Base-by-base conservation (phyloP, 306 rosid species). In the Cicer arietinum region DNA sequence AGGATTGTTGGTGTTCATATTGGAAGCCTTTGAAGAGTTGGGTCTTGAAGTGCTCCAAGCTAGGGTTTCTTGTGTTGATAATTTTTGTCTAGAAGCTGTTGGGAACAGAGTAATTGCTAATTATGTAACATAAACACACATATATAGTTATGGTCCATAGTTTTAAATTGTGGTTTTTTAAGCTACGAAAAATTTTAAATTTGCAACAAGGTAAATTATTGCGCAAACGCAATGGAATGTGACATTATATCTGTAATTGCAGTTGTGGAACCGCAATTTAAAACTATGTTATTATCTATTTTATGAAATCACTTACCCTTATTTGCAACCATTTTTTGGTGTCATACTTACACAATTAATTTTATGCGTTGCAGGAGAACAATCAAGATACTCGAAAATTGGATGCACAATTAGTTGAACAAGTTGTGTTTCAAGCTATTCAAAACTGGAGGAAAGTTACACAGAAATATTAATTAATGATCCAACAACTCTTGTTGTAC, bases 21-120 rank as follows among this genome's bases (percentile, higher is more conserved):
- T 90, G 74, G 92, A 90, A 83, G 90, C 95, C 44, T 67, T 90
- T 69, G 90, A 84, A 81, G 86, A 83, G 73, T 76, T 90, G 20
- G 90, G 88, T 44, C 95, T 90, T 75, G 89, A 86, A 54, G 89
- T 90, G 41, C 77, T 77, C 20, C 88, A 88, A 9, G 90, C 95
- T 86, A 84, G 95, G 92, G 88, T 86, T 86, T 90, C 95, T 68
- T 88, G 89, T 80, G 82, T 74, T 1, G 67, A 79, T 46, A 81
- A 30, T 53, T 90, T 88, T 44, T 79, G 46, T 63, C 66, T 90
- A 71, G 90, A 90, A 84, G 89, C 89, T 35, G 12, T 79, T 37
- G 89, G 74, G 70, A 68, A 76, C 76, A 83, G 71, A 74, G 89
- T 87, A 87, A 59, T 67, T 67, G 18, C 10, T 67, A 45, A 76